Evolutionary conservation across 805 yeast genomes (phyloP).

Genomic region (Ascoidea rubescens): DNA sequence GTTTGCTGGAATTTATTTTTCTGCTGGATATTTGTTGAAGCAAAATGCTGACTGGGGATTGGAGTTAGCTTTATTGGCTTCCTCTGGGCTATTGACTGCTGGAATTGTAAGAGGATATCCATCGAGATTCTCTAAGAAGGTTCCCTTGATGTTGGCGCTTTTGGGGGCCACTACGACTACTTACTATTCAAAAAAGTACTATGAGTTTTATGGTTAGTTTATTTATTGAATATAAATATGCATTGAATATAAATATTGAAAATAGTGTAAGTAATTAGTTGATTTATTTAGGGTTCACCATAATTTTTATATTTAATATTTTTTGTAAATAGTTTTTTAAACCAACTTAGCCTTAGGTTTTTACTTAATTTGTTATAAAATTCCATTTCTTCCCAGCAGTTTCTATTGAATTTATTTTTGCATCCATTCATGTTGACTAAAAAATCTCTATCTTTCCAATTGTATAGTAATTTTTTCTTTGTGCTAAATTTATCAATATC

Average conservation of each 20-base stretch:
- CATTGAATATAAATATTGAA: no score
- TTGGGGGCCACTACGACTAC: slow-evolving; percentile 51
- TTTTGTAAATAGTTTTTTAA: slow-evolving; percentile 10
- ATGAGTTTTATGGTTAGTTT: slow-evolving; percentile 39
- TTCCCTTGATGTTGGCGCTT: slow-evolving; percentile 52
- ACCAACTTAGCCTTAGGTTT: slow-evolving; percentile 21
- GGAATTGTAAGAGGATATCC: slow-evolving; percentile 60
- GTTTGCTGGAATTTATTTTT: slow-evolving; percentile 45
- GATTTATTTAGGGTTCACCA: no score
- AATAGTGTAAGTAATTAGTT: no score
- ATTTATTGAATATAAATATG: no score
- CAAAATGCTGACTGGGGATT: slow-evolving; percentile 70
- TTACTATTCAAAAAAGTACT: slow-evolving; percentile 65
- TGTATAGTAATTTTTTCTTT: slow-evolving; percentile 18
- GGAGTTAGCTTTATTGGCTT: slow-evolving; percentile 64
- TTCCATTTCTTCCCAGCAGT: slow-evolving; percentile 28
- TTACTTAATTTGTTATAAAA: slow-evolving; percentile 19
- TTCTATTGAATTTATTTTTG: slow-evolving; percentile 17
- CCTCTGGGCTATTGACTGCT: slow-evolving; percentile 51
- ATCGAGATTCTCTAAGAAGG: slow-evolving; percentile 49
- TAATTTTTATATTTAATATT: no score
- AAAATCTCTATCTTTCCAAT: slow-evolving; percentile 23
- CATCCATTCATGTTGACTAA: slow-evolving; percentile 26
- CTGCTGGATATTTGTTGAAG: slow-evolving; percentile 61
- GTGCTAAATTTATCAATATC: neutral